Evolutionary conservation across 208 protist genomes (phyloP).

Genomic region (Polymyxa betae): DNA sequence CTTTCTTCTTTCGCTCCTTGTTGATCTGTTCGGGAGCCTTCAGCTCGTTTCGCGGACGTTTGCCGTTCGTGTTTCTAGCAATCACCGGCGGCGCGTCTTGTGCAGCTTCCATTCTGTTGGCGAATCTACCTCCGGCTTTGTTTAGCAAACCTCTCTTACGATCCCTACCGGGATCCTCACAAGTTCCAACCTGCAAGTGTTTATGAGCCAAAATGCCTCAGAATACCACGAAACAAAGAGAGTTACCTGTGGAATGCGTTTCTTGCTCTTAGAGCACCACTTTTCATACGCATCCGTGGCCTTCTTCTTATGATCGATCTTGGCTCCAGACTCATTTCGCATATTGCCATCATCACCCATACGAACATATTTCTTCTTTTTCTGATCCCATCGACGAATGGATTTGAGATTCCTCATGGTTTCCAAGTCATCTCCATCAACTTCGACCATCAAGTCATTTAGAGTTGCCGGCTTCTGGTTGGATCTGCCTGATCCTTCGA

Average conservation of each 20-base stretch:
- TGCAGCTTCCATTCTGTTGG: not conserved
- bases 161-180: not conserved
- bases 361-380: constrained; percentile 41
- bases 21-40: not conserved
- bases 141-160: not conserved
- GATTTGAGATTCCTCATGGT: not conserved
- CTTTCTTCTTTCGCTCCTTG: not conserved
- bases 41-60: not conserved
- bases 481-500: not conserved
- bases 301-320: not conserved
- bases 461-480: not conserved
- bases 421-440: constrained; percentile 25
- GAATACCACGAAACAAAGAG: not conserved
- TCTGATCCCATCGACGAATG: constrained; percentile 51
- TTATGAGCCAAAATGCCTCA: not conserved
- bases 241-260: not conserved
- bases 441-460: not conserved
- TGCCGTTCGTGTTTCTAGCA: not conserved
- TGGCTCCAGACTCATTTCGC: constrained; percentile 39
- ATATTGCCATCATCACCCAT: not conserved
- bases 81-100: not conserved
- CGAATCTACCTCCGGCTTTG: not conserved
- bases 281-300: not conserved
- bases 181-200: not conserved
- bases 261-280: constrained; percentile 52